Evolutionary conservation across 75 land plant species (phyloP).

Genomic region (Azolla pinnata): DNA sequence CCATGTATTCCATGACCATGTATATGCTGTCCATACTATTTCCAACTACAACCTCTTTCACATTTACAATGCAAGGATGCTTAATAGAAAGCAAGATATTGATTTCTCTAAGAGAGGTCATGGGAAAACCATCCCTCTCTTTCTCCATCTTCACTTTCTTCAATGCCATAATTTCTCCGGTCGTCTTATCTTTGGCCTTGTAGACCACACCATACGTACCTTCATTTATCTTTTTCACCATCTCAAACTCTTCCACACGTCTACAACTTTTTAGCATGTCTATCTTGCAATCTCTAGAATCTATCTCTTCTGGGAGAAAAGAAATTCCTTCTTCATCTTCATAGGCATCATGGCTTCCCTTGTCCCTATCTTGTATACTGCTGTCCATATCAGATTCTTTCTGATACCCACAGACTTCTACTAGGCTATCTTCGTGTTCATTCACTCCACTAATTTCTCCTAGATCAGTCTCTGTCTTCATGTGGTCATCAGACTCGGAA

Average conservation of each 20-base stretch:
- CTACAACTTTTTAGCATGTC: conserved; percentile 92
- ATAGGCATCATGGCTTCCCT: background rate
- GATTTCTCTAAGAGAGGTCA: conserved; percentile 89
- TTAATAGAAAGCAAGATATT: conserved; percentile 86
- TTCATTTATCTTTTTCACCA: conserved; percentile 83
- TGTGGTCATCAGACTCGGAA: too few relatives aligned
- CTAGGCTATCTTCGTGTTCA: background rate
- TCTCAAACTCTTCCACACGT: conserved; percentile 96
- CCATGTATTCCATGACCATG: conserved; percentile 99
- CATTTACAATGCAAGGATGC: conserved; percentile 90
- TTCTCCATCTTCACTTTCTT: conserved; percentile 99
- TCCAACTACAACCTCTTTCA: conserved; percentile 98
- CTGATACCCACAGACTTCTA: background rate
- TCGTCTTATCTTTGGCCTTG: conserved; percentile 77
- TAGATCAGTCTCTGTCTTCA: too few relatives aligned
- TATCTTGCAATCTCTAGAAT: conserved; percentile 45
- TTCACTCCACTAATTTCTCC: background rate
- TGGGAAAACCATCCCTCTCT: conserved; percentile 86
- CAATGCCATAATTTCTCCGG: conserved; percentile 87
- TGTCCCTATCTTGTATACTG: background rate
- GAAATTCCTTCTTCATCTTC: conserved; percentile 14
- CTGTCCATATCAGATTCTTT: background rate
- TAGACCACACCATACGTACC: conserved; percentile 99
- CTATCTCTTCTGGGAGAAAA: conserved; percentile 1
- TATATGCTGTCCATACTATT: conserved; percentile 72